Percentiles rank a stretch among this genome's conserved stretches.
Evolutionary conservation across 1,139 yeast genomes (phyloP).

Genomic region (Blastobotrys buckinghamii): DNA sequence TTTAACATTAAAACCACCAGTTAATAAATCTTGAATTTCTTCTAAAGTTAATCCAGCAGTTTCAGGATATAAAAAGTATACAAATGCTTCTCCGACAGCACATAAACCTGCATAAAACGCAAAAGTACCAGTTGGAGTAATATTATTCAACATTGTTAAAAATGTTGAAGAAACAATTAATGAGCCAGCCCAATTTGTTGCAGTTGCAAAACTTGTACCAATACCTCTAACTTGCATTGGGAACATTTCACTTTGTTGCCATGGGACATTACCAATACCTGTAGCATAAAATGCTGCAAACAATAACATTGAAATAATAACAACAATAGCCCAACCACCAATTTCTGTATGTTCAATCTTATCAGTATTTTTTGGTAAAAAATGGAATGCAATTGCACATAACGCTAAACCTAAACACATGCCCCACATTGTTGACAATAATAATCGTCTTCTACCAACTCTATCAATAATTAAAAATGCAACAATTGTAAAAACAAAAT

Average conservation of each 20-base stretch:
- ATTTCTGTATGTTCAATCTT: conserved; percentile 37
- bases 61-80: conserved; percentile 85
- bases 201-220: conserved; percentile 84
- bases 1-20: conserved; percentile 79
- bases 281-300: conserved; percentile 87
- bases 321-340: conserved; percentile 77
- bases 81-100: conserved; percentile 61
- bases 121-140: conserved; percentile 93
- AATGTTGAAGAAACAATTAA: conserved; percentile 85
- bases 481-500: conserved; percentile 74
- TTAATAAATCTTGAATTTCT: conserved; percentile 74
- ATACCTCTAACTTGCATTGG: conserved; percentile 90
- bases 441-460: conserved; percentile 77
- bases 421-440: conserved; percentile 70
- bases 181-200: conserved; percentile 94
- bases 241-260: conserved; percentile 95
- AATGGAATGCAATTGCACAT: conserved; percentile 88
- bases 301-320: conserved; percentile 76
- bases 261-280: conserved; percentile 95
- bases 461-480: conserved; percentile 81
- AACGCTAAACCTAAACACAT: conserved; percentile 72
- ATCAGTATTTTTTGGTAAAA: conserved; percentile 39
- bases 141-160: conserved; percentile 85
- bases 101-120: conserved; percentile 82
- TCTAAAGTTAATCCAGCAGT: conserved; percentile 84